These are phyloP conservation scores for Arthroderma uncinatum DNA, from an alignment of 2,329 filamentous ascomycete genomes.

Conservation along the genomic window DNA sequence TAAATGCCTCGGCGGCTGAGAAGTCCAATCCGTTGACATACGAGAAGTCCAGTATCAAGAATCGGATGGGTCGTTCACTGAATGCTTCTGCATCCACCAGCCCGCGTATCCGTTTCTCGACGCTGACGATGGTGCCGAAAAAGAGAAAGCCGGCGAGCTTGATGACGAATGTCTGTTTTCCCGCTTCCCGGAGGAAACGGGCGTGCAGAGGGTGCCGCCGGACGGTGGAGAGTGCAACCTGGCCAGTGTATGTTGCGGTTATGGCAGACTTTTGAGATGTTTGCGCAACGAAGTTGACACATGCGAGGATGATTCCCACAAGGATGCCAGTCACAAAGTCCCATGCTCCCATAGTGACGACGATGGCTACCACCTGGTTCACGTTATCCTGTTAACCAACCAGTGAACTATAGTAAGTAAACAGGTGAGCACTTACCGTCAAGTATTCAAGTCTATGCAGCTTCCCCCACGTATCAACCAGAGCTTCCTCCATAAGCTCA, in stretches of 20 bases:
- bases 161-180: slow-evolving; percentile 77
- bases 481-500: slow-evolving; percentile 76
- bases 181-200: slow-evolving; percentile 73
- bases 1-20: slow-evolving; percentile 90
- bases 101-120: slow-evolving; percentile 75
- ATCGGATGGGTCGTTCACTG: slow-evolving; percentile 66
- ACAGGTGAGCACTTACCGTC: slow-evolving; percentile 48
- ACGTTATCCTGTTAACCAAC: not conserved
- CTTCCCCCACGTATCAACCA: slow-evolving; percentile 81
- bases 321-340: slow-evolving; percentile 94
- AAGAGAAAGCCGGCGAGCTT: slow-evolving; percentile 95
- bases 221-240: slow-evolving; percentile 83
- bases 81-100: slow-evolving; percentile 78
- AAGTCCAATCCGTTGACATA: slow-evolving; percentile 92
- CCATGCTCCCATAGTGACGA: slow-evolving; percentile 89
- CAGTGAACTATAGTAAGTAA: not conserved
- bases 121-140: slow-evolving; percentile 92
- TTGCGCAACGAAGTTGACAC: slow-evolving; percentile 81
- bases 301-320: slow-evolving; percentile 81
- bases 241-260: slow-evolving; percentile 77
- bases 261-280: slow-evolving; percentile 84
- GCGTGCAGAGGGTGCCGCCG: slow-evolving; percentile 81
- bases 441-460: slow-evolving; percentile 77
- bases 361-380: slow-evolving; percentile 63
- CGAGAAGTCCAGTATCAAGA: slow-evolving; percentile 75